A percentile compares a stretch with the other conserved stretches of the same genome.
These are phyloP conservation scores for Exutisphaerella laricina DNA, from an alignment of 2,329 filamentous ascomycete genomes.

Conservation along the genomic window DNA sequence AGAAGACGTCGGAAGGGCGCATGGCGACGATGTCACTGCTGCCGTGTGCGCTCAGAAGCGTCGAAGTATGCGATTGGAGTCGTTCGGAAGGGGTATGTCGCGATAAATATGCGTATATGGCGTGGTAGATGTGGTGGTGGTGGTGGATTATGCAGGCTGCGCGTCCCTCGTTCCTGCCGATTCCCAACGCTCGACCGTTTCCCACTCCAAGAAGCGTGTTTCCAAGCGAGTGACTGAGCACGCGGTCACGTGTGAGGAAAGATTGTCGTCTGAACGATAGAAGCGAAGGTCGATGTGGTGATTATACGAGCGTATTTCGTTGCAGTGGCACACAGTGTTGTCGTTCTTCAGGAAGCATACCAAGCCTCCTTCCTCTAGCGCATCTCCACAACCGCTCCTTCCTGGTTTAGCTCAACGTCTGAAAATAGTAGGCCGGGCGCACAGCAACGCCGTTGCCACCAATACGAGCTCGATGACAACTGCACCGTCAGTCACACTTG, in stretches of 20 bases:
- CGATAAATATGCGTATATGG: constrained; percentile 8
- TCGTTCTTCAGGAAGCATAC: not conserved
- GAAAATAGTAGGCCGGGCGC: too few species aligned
- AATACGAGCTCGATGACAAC: too few species aligned
- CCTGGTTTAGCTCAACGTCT: too few species aligned
- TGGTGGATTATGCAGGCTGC: constrained; percentile 14
- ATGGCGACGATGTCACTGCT: constrained; percentile 23
- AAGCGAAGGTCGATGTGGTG: constrained; percentile 4
- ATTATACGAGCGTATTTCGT: not conserved
- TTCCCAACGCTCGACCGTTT: constrained; percentile 10
- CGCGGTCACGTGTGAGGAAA: constrained; percentile 2
- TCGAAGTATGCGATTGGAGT: constrained; percentile 5
- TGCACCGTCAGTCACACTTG: too few species aligned
- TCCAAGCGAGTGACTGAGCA: constrained; percentile 4
- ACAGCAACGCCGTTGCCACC: too few species aligned
- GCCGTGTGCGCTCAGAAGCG: constrained; percentile 7
- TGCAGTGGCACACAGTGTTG: constrained; percentile 1
- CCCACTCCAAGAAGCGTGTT: not conserved
- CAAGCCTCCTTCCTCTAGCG: not conserved
- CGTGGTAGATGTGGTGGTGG: constrained; percentile 7
- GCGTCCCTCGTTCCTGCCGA: constrained; percentile 15
- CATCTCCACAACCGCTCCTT: not conserved
- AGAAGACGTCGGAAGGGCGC: constrained; percentile 31
- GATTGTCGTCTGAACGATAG: not conserved
- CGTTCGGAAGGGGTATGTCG: constrained; percentile 6